Base-by-base conservation (phyloP, 768 basidiomycete genomes). In the Cantharellus cinnabarinus region DNA sequence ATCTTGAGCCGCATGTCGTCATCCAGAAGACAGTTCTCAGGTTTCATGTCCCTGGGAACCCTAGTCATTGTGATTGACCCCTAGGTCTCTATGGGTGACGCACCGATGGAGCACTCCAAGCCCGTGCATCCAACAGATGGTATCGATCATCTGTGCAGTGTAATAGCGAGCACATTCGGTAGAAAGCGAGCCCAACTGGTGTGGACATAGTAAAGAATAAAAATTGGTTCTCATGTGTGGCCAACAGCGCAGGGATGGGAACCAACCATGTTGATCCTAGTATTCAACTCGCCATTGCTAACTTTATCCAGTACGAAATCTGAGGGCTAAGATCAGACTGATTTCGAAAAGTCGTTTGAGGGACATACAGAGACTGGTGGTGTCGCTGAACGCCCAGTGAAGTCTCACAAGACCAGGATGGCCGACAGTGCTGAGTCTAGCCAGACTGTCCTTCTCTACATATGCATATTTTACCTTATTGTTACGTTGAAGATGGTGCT, bases 11-110 rank as follows among this genome's bases (percentile, higher is more conserved):
- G 81, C 71, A 83, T 86, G 14, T 81, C 77, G 41, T 77, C 77
- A 64, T 94, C 90, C n/a, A 99, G 75, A 4, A 99, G 75, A 39
- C 98, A 75, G 68, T 97, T 97, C 70, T 86, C 85, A 5, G 85
- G 85, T 68, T 88, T 87, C 40, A 88, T 74, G 67, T 88, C 85
- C 59, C 56, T 57, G 15, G 34, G 34, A 2, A 50, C 5, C 48
- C 15, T 42, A 10, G 55, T 15, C 3, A 53, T 39, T 41, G 55
- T 54, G 54, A 42, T 50, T 10, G 38, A 37, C 40, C 34, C 10
- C 7, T 54, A 29, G 38, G 7, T 7, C 52, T 54, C 35, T 54
- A 37, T 37, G 35, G 52, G 35, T 48, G 35, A 10, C 10, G 54
- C 7, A 62, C 64, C 94, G 83, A 67, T 99, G 95, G 51, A 93